Evolutionary conservation across 2,329 filamentous ascomycete species (phyloP), one percentile per base, ranked within the genome.

Genomic region (Pseudocercospora pini-densiflorae): DNA sequence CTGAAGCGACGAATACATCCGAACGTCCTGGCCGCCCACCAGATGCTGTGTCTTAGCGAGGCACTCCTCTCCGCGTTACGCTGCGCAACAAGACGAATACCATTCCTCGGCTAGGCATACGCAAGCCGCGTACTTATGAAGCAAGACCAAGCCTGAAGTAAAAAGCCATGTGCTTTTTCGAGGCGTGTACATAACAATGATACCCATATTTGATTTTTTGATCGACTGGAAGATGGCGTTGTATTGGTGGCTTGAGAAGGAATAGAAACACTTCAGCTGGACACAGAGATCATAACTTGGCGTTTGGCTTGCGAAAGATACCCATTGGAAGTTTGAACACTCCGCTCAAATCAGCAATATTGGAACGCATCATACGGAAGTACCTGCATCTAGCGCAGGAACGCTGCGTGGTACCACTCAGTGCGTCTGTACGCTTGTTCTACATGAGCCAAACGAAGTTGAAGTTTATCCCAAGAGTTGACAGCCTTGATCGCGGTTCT

Each of bases 21-120:
- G 55, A 62, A 51, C 67, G 69, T 65, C 67, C 64, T 51, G 68
- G 68, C 31, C 40, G 68, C 27, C 68, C 70, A 27, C 70, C 70
- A 16, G 70, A 70, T 54, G 33, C 36, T 21, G 53, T 33, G 59
- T 59, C n/a, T 31, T 65, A 65, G 51, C 23, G 12, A 51, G 47
- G 23, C 47, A 51, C 47, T 24, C 21, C 21, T 51, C 16, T 43
- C 16, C 5, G 40, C 7, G 16, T 43, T 3, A 43, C n/a, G 23
- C 19, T 24, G 12, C 47, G 47, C 47, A 24, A 21, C 47, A 51
- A 51, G 23, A 51, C 47, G 19, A 51, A 51, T 19, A 51, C 10
- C 23, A 21, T 51, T 24, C 47, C 47, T 51, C 47, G 47, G 19
- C 23, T 51, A 14, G 8, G 21, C 47, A 51, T 51, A 24, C 19